A percentile compares a stretch with the other conserved stretches of the same genome.
These are phyloP conservation scores for Termitomyces sp. DNA, from an alignment of 768 basidiomycete genomes.

Conservation along the genomic window DNA sequence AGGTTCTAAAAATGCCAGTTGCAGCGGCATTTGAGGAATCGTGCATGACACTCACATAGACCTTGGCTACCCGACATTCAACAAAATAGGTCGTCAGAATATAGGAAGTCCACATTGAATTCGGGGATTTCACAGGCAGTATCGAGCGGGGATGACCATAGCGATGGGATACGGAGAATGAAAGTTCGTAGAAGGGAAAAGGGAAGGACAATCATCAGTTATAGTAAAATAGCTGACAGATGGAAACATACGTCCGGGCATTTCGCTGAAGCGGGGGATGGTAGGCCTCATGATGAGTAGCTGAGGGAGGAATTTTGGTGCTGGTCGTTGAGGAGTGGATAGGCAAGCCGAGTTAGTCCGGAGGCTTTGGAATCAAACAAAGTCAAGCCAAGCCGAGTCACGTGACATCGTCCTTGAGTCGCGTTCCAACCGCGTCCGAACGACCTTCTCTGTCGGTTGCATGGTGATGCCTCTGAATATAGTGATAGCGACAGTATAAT, in stretches of 20 bases:
- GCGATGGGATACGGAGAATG: neutral
- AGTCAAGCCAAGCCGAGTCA: slow-evolving; percentile 23
- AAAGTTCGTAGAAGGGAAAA: neutral
- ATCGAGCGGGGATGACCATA: neutral
- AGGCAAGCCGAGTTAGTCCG: slow-evolving; percentile 18
- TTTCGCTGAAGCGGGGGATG: slow-evolving; percentile 58
- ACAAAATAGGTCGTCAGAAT: neutral
- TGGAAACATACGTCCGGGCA: slow-evolving; percentile 73
- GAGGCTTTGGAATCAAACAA: slow-evolving; percentile 15
- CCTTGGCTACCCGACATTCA: slow-evolving; percentile 50
- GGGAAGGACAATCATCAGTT: neutral
- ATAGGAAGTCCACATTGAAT: neutral
- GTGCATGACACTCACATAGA: slow-evolving; percentile 59
- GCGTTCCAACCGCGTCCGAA: no score
- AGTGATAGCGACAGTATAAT: no score
- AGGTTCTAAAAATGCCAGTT: slow-evolving; percentile 49
- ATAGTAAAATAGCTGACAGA: neutral
- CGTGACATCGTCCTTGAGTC: no score
- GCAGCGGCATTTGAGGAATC: neutral
- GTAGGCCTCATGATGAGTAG: slow-evolving; percentile 56
- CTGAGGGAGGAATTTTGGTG: slow-evolving; percentile 13
- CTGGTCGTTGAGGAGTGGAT: slow-evolving; percentile 13
- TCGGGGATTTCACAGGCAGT: neutral
- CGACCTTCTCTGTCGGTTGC: no score
- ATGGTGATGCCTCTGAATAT: no score